These are phyloP conservation scores for Aspergillus costaricaensis DNA, from an alignment of 2,329 filamentous ascomycete genomes.

Conservation along the genomic window DNA sequence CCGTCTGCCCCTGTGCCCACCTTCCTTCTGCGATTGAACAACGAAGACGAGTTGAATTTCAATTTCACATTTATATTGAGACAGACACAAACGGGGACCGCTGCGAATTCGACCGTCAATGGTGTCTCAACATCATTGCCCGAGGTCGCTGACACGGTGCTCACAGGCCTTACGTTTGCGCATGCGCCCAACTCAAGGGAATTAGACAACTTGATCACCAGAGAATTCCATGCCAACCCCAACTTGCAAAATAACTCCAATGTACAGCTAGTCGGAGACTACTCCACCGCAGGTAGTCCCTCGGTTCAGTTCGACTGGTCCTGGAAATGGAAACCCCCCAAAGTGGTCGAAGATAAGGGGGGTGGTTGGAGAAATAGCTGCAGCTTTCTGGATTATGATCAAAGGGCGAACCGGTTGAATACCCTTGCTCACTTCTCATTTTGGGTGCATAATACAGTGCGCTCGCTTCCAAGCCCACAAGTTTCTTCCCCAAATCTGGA, in stretches of 20 bases:
- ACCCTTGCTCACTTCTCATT: slow-evolving; percentile 92
- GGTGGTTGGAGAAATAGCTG: slow-evolving; percentile 96
- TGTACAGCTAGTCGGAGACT: slow-evolving; percentile 92
- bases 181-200: slow-evolving; percentile 84
- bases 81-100: slow-evolving; percentile 51
- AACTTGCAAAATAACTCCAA: slow-evolving; percentile 98
- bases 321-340: slow-evolving; percentile 96
- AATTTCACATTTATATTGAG: slow-evolving; percentile 86
- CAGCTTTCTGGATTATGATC: slow-evolving; percentile 97
- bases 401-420: slow-evolving; percentile 82
- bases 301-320: slow-evolving; percentile 91
- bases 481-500: slow-evolving; percentile 73
- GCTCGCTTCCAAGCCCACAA: slow-evolving; percentile 52
- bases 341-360: slow-evolving; percentile 73
- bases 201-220: slow-evolving; percentile 87
- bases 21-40: slow-evolving; percentile 83
- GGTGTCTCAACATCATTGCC: slow-evolving; percentile 54
- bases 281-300: slow-evolving; percentile 75
- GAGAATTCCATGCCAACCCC: slow-evolving; percentile 94
- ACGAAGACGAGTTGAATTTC: slow-evolving; percentile 91
- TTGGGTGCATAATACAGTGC: slow-evolving; percentile 75
- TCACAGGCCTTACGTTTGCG: slow-evolving; percentile 89
- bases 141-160: slow-evolving; percentile 66
- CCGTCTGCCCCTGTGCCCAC: slow-evolving; percentile 54
- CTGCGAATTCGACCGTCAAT: slow-evolving; percentile 55